Percentiles rank a stretch among this genome's conserved stretches.
Evolutionary conservation across 1,139 yeast genomes (phyloP).

Genomic region (Magnusiomyces tetraspermus): DNA sequence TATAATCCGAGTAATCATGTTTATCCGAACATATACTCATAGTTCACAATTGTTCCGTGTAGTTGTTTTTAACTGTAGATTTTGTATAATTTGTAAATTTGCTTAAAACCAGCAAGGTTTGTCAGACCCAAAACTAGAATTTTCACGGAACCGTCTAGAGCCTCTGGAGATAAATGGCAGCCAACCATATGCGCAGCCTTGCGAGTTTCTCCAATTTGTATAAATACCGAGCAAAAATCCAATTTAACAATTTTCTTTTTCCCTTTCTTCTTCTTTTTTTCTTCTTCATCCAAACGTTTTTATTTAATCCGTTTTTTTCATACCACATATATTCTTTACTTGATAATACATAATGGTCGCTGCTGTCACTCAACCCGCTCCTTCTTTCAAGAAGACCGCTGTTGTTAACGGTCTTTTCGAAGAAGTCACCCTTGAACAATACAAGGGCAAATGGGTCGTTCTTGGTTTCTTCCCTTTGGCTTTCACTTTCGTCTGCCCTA

Average conservation of each 20-base stretch:
- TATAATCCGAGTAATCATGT: too few relatives aligned
- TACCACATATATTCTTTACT: neutral
- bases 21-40: too few relatives aligned
- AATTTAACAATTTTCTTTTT: neutral
- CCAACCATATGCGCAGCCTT: neutral
- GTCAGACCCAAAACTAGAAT: too few relatives aligned
- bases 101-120: too few relatives aligned
- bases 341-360: slow-evolving; percentile 56
- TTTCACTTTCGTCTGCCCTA: slow-evolving; percentile 98
- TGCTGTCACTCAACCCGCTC: slow-evolving; percentile 89
- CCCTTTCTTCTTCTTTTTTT: neutral
- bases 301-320: neutral
- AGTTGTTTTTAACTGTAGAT: too few relatives aligned
- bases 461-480: slow-evolving; percentile 97
- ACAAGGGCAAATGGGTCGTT: slow-evolving; percentile 96
- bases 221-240: neutral
- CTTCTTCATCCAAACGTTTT: neutral
- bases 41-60: too few relatives aligned
- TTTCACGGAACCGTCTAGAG: too few relatives aligned
- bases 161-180: too few relatives aligned
- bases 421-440: slow-evolving; percentile 86
- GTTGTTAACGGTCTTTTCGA: slow-evolving; percentile 93
- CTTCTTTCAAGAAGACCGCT: slow-evolving; percentile 90
- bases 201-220: neutral
- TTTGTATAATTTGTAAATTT: too few relatives aligned